Percentiles rank a stretch among this genome's conserved stretches.
Conservation (phyloP, 2,329 filamentous ascomycete species). For the Madurella mycetomatis region DNA sequence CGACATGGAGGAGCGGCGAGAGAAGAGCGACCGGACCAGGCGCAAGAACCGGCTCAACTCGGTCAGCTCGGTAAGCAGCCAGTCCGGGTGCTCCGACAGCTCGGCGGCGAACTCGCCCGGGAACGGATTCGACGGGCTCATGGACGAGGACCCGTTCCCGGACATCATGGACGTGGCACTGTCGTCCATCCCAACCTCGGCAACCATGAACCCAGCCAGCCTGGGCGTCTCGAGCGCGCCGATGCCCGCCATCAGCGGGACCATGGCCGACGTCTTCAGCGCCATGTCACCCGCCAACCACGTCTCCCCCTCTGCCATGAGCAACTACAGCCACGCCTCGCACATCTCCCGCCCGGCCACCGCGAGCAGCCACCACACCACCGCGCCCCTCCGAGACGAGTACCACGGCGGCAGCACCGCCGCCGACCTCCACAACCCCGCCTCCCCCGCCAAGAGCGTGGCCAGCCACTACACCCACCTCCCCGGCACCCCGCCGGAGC, state of each 20-base stretch:
- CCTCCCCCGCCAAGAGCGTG: slow-evolving; percentile 48
- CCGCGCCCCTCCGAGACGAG: slow-evolving; percentile 1
- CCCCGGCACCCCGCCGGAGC: slow-evolving; percentile 49
- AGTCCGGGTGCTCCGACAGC: slow-evolving; percentile 54
- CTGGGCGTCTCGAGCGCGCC: slow-evolving; percentile 37
- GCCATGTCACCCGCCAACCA: slow-evolving; percentile 27
- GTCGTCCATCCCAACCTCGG: slow-evolving; percentile 14
- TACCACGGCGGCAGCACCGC: neutral
- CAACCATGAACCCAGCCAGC: slow-evolving; percentile 36
- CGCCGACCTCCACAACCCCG: slow-evolving; percentile 28
- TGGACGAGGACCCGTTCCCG: slow-evolving; percentile 23
- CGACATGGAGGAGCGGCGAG: slow-evolving; percentile 51
- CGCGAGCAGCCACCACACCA: slow-evolving; percentile 26
- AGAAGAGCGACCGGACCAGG: slow-evolving; percentile 54
- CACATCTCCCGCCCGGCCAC: slow-evolving; percentile 36
- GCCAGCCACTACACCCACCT: slow-evolving; percentile 46
- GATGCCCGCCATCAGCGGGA: slow-evolving; percentile 31
- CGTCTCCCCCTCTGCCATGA: slow-evolving; percentile 43
- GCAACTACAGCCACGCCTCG: slow-evolving; percentile 45
- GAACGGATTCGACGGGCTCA: slow-evolving; percentile 36
- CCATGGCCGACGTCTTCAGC: slow-evolving; percentile 25
- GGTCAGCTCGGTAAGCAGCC: slow-evolving; percentile 43
- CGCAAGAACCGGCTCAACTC: slow-evolving; percentile 50
- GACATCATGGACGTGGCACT: slow-evolving; percentile 42
- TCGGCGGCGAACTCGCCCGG: slow-evolving; percentile 51